Conservation (phyloP, 1,139 yeast genomes). For the Hansenula sp. region DNA sequence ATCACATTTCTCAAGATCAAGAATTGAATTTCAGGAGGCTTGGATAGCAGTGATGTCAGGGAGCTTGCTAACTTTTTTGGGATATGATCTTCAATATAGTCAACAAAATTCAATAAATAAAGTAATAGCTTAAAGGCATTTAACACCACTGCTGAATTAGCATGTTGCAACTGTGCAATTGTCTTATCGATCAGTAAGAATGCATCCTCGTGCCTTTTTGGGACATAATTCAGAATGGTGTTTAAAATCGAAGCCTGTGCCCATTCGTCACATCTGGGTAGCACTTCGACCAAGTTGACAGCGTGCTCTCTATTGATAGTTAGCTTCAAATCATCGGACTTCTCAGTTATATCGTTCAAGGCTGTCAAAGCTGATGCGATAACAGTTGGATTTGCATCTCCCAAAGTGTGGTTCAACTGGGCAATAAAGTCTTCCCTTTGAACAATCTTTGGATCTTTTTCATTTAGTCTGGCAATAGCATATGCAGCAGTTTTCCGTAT, state of each 20-base stretch:
- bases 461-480: conserved; percentile 67
- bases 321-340: conserved; percentile 37
- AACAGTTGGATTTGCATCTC: conserved; percentile 52
- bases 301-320: conserved; percentile 58
- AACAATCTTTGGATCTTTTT: conserved; percentile 46
- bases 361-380: conserved; percentile 75
- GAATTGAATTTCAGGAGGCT: conserved; percentile 83
- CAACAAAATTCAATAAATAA: conserved; percentile 69
- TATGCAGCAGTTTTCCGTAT: conserved; percentile 70
- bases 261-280: conserved; percentile 74
- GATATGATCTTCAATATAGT: conserved; percentile 31
- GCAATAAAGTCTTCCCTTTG: conserved; percentile 45
- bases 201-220: conserved; percentile 66
- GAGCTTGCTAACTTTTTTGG: conserved; percentile 69
- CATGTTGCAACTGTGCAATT: conserved; percentile 74
- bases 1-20: conserved; percentile 79
- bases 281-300: conserved; percentile 37
- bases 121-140: conserved; percentile 71
- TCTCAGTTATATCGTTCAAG: conserved; percentile 61
- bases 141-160: conserved; percentile 77
- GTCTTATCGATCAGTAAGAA: conserved; percentile 61
- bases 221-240: conserved; percentile 66
- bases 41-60: conserved; percentile 64
- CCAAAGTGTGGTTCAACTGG: conserved; percentile 55
- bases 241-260: conserved; percentile 68